phyloP scores from a whole-genome alignment of 345 rosid genomes.

The Arabidopsis thaliana region TAIR10.1 NC_003075.7:12806001-12806500 shows the following conservation, averaged over 20 bases:
- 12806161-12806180: constrained; percentile 34
- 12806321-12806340: constrained; percentile 82
- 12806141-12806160: constrained; percentile 96
- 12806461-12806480: constrained; percentile 16
- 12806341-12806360: constrained; percentile 76
- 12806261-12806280: constrained; percentile 79
- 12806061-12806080: constrained; percentile 83
- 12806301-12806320: constrained; percentile 79
- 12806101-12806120: constrained; percentile 79
- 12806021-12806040: too few relatives aligned
- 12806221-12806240: constrained; percentile 49
- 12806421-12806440: too few relatives aligned
- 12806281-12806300: constrained; percentile 71
- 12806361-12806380: constrained; percentile 53
- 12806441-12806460: too few relatives aligned
- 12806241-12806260: constrained; percentile 95
- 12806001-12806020: not conserved
- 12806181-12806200: constrained; percentile 28
- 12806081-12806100: constrained; percentile 84
- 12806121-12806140: constrained; percentile 89
- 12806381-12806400: constrained; percentile 20
- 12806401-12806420: not conserved
- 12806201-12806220: constrained; percentile 23
- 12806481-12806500: constrained; percentile 7
- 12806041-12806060: constrained; percentile 18